Evolutionary conservation across 2,329 filamentous ascomycete genomes (phyloP).

Genomic region (Ascochyta rabiei): DNA sequence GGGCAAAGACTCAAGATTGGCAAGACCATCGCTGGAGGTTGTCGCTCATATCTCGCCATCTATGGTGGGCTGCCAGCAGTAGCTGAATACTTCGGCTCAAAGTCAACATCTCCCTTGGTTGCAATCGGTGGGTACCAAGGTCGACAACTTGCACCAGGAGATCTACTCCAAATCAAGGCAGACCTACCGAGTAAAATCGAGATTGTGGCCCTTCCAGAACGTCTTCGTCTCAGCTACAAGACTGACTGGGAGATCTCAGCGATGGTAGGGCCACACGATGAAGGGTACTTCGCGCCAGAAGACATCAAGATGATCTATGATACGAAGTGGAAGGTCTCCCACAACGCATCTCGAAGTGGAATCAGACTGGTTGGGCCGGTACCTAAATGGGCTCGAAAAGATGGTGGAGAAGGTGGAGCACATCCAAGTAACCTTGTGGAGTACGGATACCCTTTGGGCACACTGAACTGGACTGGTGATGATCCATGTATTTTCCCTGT

Average conservation of each 20-base stretch:
- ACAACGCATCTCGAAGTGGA: slow-evolving; percentile 66
- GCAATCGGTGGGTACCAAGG: slow-evolving; percentile 67
- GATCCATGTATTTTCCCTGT: slow-evolving; percentile 65
- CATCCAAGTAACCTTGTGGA: slow-evolving; percentile 63
- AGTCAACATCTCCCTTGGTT: slow-evolving; percentile 64
- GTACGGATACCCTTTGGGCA: slow-evolving; percentile 64
- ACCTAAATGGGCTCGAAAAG: slow-evolving; percentile 63
- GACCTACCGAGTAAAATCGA: slow-evolving; percentile 43
- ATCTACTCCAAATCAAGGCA: slow-evolving; percentile 56
- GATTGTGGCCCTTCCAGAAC: slow-evolving; percentile 50
- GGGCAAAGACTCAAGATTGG: slow-evolving; percentile 63
- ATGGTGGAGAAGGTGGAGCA: slow-evolving; percentile 67
- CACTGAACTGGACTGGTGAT: slow-evolving; percentile 67
- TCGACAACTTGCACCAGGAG: slow-evolving; percentile 60
- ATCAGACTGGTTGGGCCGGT: slow-evolving; percentile 65
- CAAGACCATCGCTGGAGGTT: slow-evolving; percentile 59
- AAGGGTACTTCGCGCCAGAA: slow-evolving; percentile 58
- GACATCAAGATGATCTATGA: slow-evolving; percentile 64
- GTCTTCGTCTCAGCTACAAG: slow-evolving; percentile 57
- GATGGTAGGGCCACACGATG: slow-evolving; percentile 63
- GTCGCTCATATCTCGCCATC: slow-evolving; percentile 64
- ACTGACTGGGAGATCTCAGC: slow-evolving; percentile 59
- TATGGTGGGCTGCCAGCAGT: slow-evolving; percentile 61
- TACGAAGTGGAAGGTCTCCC: slow-evolving; percentile 64
- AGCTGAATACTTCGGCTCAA: slow-evolving; percentile 64